A percentile compares a stretch with the other conserved stretches of the same genome.
phyloP scores from a whole-genome alignment of 768 basidiomycete genomes.

The Fomitopsis serialis region DNA sequence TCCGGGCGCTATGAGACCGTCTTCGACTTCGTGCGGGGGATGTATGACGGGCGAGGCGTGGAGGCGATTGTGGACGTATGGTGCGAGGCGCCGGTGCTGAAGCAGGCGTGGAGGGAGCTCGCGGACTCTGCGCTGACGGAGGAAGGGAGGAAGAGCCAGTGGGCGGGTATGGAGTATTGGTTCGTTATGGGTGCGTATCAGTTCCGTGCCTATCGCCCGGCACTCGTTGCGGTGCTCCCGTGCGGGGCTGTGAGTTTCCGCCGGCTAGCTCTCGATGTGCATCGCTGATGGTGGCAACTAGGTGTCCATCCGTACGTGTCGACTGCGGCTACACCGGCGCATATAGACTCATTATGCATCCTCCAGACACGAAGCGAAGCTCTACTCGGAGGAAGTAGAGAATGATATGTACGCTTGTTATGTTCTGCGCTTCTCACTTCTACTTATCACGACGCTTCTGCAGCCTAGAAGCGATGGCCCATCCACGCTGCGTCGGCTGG shows the following conservation, averaged over 20 bases:
- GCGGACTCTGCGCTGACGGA: conserved; percentile 62
- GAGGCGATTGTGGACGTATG: conserved; percentile 79
- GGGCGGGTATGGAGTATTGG: conserved; percentile 74
- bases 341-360: background rate
- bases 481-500: conserved; percentile 82
- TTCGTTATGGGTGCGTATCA: conserved; percentile 64
- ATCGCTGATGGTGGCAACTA: conserved; percentile 19
- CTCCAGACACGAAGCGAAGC: conserved; percentile 62
- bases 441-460: background rate
- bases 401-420: conserved; percentile 52
- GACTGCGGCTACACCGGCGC: background rate
- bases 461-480: conserved; percentile 70
- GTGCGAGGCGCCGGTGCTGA: conserved; percentile 75
- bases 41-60: conserved; percentile 55
- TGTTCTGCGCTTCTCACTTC: background rate
- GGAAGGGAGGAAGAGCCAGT: conserved; percentile 42
- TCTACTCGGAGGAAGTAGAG: conserved; percentile 66
- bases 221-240: too few species aligned
- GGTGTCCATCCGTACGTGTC: conserved; percentile 62
- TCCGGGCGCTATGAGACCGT: conserved; percentile 47
- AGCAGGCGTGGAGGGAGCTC: conserved; percentile 54
- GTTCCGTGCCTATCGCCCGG: background rate
- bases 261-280: conserved; percentile 1
- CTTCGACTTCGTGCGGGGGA: conserved; percentile 61
- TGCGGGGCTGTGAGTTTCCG: too few species aligned